These are phyloP conservation scores for Lachnellula cervina DNA, from an alignment of 2,329 filamentous ascomycete species.

Conservation along the genomic window DNA sequence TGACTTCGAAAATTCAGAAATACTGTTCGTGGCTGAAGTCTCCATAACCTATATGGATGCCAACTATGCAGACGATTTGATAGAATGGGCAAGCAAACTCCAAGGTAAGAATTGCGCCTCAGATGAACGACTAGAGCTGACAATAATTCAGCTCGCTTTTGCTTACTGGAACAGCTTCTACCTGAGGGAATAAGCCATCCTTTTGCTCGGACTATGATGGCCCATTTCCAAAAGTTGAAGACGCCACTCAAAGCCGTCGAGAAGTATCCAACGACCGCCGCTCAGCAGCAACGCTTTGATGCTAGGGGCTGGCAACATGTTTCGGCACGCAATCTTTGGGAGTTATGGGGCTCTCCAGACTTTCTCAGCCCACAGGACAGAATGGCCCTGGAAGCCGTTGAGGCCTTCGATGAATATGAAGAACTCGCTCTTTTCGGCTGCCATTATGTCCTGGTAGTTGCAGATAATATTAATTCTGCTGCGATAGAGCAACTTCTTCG, in stretches of 20 bases:
- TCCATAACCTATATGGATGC: conserved; percentile 88
- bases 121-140: not conserved
- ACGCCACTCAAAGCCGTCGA: conserved; percentile 72
- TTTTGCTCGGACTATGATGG: conserved; percentile 81
- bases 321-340: conserved; percentile 68
- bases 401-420: conserved; percentile 95
- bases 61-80: conserved; percentile 64
- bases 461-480: conserved; percentile 32
- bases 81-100: conserved; percentile 69
- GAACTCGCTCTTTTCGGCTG: conserved; percentile 81
- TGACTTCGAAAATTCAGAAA: conserved; percentile 51
- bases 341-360: conserved; percentile 67
- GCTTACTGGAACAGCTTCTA: conserved; percentile 79
- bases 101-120: conserved; percentile 47
- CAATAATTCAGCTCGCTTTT: conserved; percentile 65
- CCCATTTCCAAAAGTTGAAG: conserved; percentile 74
- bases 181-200: conserved; percentile 74
- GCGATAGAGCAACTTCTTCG: not conserved
- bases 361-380: conserved; percentile 62
- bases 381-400: conserved; percentile 59
- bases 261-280: conserved; percentile 60
- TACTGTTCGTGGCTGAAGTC: conserved; percentile 84
- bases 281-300: conserved; percentile 65
- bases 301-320: conserved; percentile 63
- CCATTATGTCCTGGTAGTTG: conserved; percentile 77